These are phyloP conservation scores for Bolboschoenoplectus hybrid DNA, from an alignment of 202 grass and related monocot species.

Conservation along the genomic window DNA sequence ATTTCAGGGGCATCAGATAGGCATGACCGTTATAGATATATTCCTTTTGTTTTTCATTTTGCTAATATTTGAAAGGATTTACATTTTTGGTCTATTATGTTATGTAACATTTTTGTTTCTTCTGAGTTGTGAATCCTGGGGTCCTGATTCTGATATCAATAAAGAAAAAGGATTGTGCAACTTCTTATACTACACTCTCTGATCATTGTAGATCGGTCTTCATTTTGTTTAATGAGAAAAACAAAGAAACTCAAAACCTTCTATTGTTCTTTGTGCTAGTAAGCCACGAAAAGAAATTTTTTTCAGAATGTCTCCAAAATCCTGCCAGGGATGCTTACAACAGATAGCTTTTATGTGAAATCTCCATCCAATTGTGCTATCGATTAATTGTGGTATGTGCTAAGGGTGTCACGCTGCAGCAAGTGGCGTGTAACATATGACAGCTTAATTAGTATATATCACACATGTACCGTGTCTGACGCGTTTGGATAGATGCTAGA, in stretches of 20 bases:
- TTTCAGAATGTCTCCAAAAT: neutral
- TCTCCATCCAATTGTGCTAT: no score
- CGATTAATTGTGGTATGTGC: no score
- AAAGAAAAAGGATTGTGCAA: neutral
- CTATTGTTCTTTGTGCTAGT: neutral
- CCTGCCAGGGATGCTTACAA: no score
- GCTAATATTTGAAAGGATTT: constrained; percentile 36
- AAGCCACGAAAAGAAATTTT: neutral
- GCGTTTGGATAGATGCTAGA: no score
- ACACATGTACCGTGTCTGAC: no score
- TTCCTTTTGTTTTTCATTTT: constrained; percentile 22
- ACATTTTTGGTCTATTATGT: constrained; percentile 21
- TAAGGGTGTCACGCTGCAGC: no score
- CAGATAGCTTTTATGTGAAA: no score
- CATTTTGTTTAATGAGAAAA: neutral
- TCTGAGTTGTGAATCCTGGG: constrained; percentile 15
- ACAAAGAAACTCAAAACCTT: neutral
- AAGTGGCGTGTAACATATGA: no score
- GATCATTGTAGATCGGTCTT: neutral
- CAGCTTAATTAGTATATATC: no score
- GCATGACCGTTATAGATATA: constrained; percentile 33
- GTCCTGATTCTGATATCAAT: constrained; percentile 26
- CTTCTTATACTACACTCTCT: neutral
- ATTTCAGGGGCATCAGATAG: constrained; percentile 39
- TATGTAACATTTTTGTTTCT: constrained; percentile 19